A percentile compares a stretch with the other conserved stretches of the same genome.
phyloP scores from a whole-genome alignment of 2,329 filamentous ascomycete genomes.

The Penicillium sp. region DNA sequence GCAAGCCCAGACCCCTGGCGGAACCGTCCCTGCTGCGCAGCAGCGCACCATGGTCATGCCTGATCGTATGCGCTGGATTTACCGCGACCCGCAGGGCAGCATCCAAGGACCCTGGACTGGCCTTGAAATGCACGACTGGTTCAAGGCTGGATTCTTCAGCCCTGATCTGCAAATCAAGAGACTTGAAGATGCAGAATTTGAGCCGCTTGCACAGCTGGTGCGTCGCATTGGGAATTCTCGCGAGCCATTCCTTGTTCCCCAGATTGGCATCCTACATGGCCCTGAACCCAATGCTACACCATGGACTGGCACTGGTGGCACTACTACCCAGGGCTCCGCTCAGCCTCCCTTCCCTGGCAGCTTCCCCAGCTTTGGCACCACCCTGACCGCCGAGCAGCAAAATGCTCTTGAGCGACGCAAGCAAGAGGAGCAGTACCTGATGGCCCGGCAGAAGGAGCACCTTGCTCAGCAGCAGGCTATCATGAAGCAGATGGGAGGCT shows the following conservation, averaged over 20 bases:
- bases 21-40: conserved; percentile 67
- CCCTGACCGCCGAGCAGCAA: conserved; percentile 94
- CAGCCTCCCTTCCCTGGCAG: conserved; percentile 88
- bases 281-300: conserved; percentile 57
- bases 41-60: conserved; percentile 97
- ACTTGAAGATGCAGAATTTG: conserved; percentile 88
- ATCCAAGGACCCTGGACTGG: conserved; percentile 95
- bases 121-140: conserved; percentile 99
- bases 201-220: conserved; percentile 91
- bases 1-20: conserved; percentile 39
- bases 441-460: conserved; percentile 93
- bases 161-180: conserved; percentile 94
- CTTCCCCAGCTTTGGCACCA: conserved; percentile 92
- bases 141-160: conserved; percentile 97
- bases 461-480: conserved; percentile 82
- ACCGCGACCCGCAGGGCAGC: conserved; percentile 88
- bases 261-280: conserved; percentile 92
- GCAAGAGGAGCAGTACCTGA: conserved; percentile 95
- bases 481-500: conserved; percentile 70
- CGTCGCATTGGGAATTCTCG: conserved; percentile 94
- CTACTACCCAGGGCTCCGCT: conserved; percentile 58
- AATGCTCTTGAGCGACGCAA: conserved; percentile 95
- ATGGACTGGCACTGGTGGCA: conserved; percentile 43
- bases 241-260: conserved; percentile 94
- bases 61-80: conserved; percentile 98